Conservation (phyloP, 2,329 filamentous ascomycete species). For the Aspergillus novofumigatus region DNA sequence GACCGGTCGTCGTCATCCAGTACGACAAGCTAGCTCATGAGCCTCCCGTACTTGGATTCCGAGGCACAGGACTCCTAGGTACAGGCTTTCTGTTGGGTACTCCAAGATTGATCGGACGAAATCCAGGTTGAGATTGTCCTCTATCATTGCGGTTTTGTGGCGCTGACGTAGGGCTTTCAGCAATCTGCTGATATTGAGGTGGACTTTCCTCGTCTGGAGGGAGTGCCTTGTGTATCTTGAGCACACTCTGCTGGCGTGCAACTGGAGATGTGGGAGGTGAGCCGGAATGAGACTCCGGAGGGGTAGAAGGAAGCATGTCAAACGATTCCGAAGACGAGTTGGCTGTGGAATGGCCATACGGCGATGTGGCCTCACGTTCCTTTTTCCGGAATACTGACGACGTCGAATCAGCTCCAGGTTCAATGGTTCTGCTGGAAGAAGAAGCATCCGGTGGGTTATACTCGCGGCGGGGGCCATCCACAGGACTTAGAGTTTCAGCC, state of each 20-base stretch:
- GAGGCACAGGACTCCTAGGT: conserved; percentile 35
- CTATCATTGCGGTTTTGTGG: conserved; percentile 12
- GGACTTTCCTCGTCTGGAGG: conserved; percentile 26
- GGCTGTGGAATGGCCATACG: conserved; percentile 15
- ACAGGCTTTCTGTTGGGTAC: conserved; percentile 38
- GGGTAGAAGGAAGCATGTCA: conserved; percentile 37
- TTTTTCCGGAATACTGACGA: conserved; percentile 28
- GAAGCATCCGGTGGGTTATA: conserved; percentile 43
- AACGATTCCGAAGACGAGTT: conserved; percentile 37
- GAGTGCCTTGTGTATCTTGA: conserved; percentile 25
- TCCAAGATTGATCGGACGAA: conserved; percentile 33
- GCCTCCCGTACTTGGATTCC: conserved; percentile 15
- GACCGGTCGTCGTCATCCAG: too few relatives aligned
- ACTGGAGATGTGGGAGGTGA: conserved; percentile 30
- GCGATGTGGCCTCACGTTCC: conserved; percentile 24
- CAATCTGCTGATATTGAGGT: conserved; percentile 28
- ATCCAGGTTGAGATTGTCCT: conserved; percentile 19
- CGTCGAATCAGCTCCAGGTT: conserved; percentile 37
- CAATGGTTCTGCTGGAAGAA: conserved; percentile 24
- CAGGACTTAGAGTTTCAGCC: conserved; percentile 70
- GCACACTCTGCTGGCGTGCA: conserved; percentile 29
- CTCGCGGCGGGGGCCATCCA: conserved; percentile 62
- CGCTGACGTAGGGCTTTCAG: conserved; percentile 14
- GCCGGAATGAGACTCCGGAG: conserved; percentile 31
- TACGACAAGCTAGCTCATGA: neutral